Conservation (phyloP, 2,329 filamentous ascomycete species). For the Orbilia quercus region DNA sequence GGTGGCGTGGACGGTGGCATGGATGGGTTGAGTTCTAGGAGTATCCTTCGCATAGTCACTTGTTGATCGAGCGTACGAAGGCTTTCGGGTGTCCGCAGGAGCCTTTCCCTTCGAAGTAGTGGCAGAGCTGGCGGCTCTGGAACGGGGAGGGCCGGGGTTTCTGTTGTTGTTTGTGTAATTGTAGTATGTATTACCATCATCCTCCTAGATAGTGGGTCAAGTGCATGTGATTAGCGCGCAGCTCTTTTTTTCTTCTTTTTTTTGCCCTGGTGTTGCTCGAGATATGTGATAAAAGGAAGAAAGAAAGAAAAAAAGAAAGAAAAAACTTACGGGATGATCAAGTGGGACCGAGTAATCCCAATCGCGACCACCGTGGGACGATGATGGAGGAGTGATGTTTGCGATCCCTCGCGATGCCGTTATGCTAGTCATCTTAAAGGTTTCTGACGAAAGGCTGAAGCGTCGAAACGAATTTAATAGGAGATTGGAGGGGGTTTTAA, state of each 20-base stretch:
- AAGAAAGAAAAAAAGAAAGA: not conserved
- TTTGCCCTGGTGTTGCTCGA: not conserved
- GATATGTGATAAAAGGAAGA: no score
- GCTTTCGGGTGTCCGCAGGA: slow-evolving; percentile 25
- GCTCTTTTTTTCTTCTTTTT: not conserved
- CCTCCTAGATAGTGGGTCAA: slow-evolving; percentile 32
- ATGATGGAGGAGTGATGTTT: slow-evolving; percentile 59
- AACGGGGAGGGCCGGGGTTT: slow-evolving; percentile 30
- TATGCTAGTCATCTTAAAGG: slow-evolving; percentile 40
- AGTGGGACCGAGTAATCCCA: slow-evolving; percentile 60
- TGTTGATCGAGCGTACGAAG: slow-evolving; percentile 40
- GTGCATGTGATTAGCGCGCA: slow-evolving; percentile 19
- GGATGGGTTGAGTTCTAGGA: slow-evolving; percentile 24
- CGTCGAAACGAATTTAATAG: not conserved
- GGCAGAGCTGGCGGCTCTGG: slow-evolving; percentile 37
- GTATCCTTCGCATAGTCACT: slow-evolving; percentile 48
- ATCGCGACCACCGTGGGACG: slow-evolving; percentile 59
- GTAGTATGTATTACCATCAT: slow-evolving; percentile 51
- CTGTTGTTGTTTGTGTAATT: slow-evolving; percentile 43
- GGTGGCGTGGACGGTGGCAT: not conserved
- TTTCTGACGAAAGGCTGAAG: not conserved
- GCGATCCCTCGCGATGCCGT: slow-evolving; percentile 53
- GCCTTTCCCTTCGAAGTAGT: slow-evolving; percentile 30
- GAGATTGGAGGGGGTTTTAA: slow-evolving; percentile 18
- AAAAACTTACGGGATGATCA: slow-evolving; percentile 49